Evolutionary conservation across 345 rosid genomes (phyloP).

Genomic region (Eucalyptus dawsonii): DNA sequence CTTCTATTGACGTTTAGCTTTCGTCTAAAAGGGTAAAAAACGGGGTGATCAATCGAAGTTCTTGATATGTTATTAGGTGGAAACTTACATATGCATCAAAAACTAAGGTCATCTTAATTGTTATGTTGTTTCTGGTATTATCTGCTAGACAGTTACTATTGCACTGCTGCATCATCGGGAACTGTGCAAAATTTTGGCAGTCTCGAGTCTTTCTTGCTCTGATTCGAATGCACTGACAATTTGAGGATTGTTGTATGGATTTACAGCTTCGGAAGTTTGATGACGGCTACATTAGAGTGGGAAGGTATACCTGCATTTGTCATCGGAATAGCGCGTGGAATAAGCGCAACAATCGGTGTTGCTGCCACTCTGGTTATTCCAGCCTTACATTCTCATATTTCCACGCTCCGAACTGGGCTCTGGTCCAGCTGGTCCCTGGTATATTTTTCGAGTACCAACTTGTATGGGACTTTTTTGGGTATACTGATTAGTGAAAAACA

Average conservation of each 20-base stretch:
- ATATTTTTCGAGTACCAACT: not conserved
- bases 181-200: not conserved
- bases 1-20: not conserved
- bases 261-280: conserved; percentile 65
- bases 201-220: not conserved
- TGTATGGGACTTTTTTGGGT: not conserved
- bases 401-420: conserved; percentile 62
- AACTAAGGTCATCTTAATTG: not conserved
- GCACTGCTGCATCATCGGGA: not conserved
- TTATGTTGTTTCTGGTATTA: not conserved
- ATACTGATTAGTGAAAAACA: not conserved
- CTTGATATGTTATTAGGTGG: not conserved
- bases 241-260: not conserved
- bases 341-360: conserved; percentile 63
- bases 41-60: not conserved
- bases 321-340: conserved; percentile 63
- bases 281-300: conserved; percentile 80
- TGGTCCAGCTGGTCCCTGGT: conserved; percentile 96
- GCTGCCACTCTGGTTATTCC: conserved; percentile 71
- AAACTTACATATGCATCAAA: not conserved
- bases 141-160: not conserved
- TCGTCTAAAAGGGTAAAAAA: not conserved
- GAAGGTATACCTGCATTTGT: conserved; percentile 57
- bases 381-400: conserved; percentile 36
- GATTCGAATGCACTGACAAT: not conserved